phyloP scores from a whole-genome alignment of 192 early-diverging fungal genomes.

The Entophlyctis luteolus region DNA sequence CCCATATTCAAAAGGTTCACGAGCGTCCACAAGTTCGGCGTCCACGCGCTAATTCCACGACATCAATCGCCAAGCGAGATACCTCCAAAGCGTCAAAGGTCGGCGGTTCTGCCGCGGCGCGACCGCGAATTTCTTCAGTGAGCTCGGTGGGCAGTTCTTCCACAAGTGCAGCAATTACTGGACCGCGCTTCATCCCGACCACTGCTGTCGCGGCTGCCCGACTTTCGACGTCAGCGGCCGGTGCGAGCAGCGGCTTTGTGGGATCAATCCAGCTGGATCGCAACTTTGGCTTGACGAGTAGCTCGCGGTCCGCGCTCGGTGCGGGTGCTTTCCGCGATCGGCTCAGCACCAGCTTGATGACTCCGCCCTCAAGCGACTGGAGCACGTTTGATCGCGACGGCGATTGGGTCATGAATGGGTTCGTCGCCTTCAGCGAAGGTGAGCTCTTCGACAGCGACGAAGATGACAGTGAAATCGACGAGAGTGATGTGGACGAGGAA shows the following conservation, averaged over 20 bases:
- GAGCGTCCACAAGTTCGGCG: constrained; percentile 12
- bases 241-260: not conserved
- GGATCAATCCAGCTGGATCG: no score
- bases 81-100: not conserved
- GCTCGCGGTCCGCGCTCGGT: no score
- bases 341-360: constrained; percentile 3
- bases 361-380: constrained; percentile 19
- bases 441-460: not conserved
- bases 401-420: not conserved
- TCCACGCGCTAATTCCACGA: constrained; percentile 8
- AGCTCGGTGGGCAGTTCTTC: not conserved
- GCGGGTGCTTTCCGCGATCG: not conserved
- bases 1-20: constrained; percentile 25
- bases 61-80: not conserved
- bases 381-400: not conserved
- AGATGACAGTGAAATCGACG: not conserved
- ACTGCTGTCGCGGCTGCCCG: not conserved
- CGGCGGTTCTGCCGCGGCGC: not conserved
- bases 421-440: not conserved
- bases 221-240: not conserved
- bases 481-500: not conserved
- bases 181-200: not conserved
- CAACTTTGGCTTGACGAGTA: no score
- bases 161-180: not conserved
- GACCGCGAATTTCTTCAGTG: not conserved